A percentile compares a stretch with the other conserved stretches of the same genome.
These are phyloP conservation scores for Epichloe elymi DNA, from an alignment of 2,329 filamentous ascomycete genomes.

Conservation along the genomic window DNA sequence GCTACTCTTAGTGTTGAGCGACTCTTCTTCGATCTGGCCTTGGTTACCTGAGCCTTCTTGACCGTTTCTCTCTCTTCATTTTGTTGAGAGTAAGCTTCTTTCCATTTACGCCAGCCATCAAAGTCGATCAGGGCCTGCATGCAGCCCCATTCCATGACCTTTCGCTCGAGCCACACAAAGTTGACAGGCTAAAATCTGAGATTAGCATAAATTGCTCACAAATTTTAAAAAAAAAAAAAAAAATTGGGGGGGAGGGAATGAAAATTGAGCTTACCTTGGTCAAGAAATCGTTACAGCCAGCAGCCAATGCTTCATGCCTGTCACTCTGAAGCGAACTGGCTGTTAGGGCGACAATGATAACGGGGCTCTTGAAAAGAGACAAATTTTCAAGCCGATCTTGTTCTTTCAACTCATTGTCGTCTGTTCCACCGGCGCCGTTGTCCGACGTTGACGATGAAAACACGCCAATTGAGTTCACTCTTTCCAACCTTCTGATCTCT, in stretches of 20 bases:
- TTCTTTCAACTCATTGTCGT: slow-evolving; percentile 37
- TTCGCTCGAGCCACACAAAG: slow-evolving; percentile 92
- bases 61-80: slow-evolving; percentile 28
- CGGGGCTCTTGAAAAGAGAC: slow-evolving; percentile 80
- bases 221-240: too few relatives aligned
- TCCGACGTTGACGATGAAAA: slow-evolving; percentile 62
- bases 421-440: slow-evolving; percentile 30
- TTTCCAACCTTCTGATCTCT: slow-evolving; percentile 81
- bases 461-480: slow-evolving; percentile 83
- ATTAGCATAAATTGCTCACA: slow-evolving; percentile 2
- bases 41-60: slow-evolving; percentile 25
- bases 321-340: slow-evolving; percentile 92
- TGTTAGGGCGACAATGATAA: slow-evolving; percentile 94
- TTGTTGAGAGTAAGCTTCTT: slow-evolving; percentile 52
- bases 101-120: slow-evolving; percentile 96
- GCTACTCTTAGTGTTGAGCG: slow-evolving; percentile 19
- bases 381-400: slow-evolving; percentile 57
- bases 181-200: slow-evolving; percentile 66
- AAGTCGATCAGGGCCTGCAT: slow-evolving; percentile 99
- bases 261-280: slow-evolving; percentile 58
- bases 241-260: background rate
- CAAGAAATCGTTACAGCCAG: slow-evolving; percentile 95
- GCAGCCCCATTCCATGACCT: slow-evolving; percentile 98
- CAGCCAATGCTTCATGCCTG: slow-evolving; percentile 84
- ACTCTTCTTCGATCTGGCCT: slow-evolving; percentile 32